These are phyloP conservation scores for Aspergillus fijiensis DNA, from an alignment of 2,329 filamentous ascomycete species.

Conservation along the genomic window DNA sequence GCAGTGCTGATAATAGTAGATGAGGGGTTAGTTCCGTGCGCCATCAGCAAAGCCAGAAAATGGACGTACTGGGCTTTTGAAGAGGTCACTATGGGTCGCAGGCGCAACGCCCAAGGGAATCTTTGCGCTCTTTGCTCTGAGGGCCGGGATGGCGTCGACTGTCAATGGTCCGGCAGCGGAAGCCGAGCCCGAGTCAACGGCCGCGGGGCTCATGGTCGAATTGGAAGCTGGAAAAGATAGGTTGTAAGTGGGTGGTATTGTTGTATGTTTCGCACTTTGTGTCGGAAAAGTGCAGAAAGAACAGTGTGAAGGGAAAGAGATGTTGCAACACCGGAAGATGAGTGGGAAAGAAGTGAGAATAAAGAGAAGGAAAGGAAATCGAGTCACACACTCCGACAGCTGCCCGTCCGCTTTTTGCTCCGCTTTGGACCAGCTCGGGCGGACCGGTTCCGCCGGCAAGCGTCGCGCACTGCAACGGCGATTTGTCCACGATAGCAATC, in stretches of 20 bases:
- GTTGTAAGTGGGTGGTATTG: background rate
- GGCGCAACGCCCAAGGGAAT: constrained; percentile 76
- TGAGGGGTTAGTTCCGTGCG: constrained; percentile 15
- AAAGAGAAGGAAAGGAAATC: constrained; percentile 2
- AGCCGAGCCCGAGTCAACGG: constrained; percentile 13
- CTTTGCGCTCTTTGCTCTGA: constrained; percentile 66
- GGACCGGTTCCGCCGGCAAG: constrained; percentile 20
- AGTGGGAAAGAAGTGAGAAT: background rate
- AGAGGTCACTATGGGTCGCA: constrained; percentile 74
- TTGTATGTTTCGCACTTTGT: background rate
- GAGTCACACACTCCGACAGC: constrained; percentile 8
- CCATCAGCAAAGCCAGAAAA: constrained; percentile 7
- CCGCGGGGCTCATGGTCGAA: constrained; percentile 31
- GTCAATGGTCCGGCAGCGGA: constrained; percentile 50
- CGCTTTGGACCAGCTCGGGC: constrained; percentile 7
- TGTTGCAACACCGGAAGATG: background rate
- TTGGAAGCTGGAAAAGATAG: background rate
- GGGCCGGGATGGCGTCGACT: constrained; percentile 64
- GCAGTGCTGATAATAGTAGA: constrained; percentile 32
- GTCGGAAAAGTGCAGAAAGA: background rate
- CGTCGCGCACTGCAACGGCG: background rate
- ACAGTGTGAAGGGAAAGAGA: background rate
- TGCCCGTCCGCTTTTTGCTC: constrained; percentile 13
- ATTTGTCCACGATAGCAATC: background rate
- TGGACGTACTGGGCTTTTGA: constrained; percentile 68